Percentiles rank a stretch among this genome's conserved stretches.
These are phyloP conservation scores for Chaetomium fimeti DNA, from an alignment of 495 filamentous ascomycete species.

Conservation along the genomic window DNA sequence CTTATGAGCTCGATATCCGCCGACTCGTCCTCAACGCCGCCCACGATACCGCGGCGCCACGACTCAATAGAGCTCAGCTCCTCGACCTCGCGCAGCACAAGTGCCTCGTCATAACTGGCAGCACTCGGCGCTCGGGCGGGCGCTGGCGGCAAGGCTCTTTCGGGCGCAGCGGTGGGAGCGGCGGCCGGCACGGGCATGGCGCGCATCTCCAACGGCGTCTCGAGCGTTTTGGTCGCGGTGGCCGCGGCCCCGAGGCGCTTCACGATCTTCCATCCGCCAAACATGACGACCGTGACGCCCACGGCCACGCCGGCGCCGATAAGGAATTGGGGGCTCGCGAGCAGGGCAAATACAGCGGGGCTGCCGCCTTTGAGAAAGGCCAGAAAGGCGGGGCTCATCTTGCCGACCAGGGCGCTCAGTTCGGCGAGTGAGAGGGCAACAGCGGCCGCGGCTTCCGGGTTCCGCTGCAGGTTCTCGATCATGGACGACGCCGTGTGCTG, in stretches of 20 bases:
- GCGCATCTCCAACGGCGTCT: conserved; percentile 55
- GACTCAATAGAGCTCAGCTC: conserved; percentile 68
- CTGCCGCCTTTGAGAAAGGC: conserved; percentile 70
- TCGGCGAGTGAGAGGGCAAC: conserved; percentile 92
- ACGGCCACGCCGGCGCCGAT: conserved; percentile 87
- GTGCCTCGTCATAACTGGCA: conserved; percentile 46
- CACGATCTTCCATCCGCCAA: conserved; percentile 96
- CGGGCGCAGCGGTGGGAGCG: not conserved
- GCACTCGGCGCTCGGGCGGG: conserved; percentile 9
- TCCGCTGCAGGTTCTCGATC: conserved; percentile 82
- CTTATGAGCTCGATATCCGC: conserved; percentile 88
- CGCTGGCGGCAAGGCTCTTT: not conserved
- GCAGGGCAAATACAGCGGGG: conserved; percentile 81
- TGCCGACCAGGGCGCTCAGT: conserved; percentile 74
- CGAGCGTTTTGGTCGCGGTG: conserved; percentile 46
- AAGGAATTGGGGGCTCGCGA: conserved; percentile 86
- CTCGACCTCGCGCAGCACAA: conserved; percentile 45
- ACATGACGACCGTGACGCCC: conserved; percentile 86
- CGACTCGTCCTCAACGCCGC: conserved; percentile 60
- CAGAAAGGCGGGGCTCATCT: conserved; percentile 81
- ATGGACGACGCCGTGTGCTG: conserved; percentile 80
- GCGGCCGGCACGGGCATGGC: conserved; percentile 17
- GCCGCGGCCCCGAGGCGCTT: conserved; percentile 63
- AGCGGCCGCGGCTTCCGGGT: conserved; percentile 90
- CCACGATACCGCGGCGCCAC: conserved; percentile 77